These are phyloP conservation scores for Cairneyella variabilis DNA, from an alignment of 495 filamentous ascomycete genomes.

Conservation along the genomic window DNA sequence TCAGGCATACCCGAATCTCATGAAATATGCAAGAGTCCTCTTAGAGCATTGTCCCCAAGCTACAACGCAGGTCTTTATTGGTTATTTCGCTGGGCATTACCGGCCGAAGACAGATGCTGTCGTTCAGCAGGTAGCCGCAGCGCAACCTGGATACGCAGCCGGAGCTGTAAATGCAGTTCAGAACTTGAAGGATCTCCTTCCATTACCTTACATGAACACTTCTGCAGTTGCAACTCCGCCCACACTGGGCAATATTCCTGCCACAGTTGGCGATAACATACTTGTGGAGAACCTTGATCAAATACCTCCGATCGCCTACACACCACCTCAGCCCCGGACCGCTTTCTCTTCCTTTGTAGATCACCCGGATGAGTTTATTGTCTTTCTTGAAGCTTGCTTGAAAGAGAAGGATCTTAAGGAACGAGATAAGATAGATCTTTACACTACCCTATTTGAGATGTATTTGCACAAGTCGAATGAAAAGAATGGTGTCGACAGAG, in stretches of 20 bases:
- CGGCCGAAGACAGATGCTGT: constrained; percentile 63
- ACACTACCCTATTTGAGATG: constrained; percentile 96
- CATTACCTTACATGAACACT: constrained; percentile 77
- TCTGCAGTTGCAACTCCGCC: constrained; percentile 42
- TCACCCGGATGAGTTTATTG: constrained; percentile 83
- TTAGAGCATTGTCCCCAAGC: constrained; percentile 76
- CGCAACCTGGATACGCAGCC: constrained; percentile 42
- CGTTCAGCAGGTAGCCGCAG: constrained; percentile 35
- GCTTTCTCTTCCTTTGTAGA: constrained; percentile 97
- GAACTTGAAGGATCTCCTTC: constrained; percentile 77
- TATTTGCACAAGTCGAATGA: constrained; percentile 83
- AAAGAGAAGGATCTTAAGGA: constrained; percentile 62
- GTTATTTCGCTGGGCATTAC: constrained; percentile 88
- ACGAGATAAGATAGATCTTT: constrained; percentile 74
- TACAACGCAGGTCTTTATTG: constrained; percentile 82
- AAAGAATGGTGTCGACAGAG: constrained; percentile 65
- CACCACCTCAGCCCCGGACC: constrained; percentile 74
- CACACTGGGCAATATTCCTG: constrained; percentile 31
- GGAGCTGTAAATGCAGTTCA: constrained; percentile 69
- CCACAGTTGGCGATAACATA: constrained; percentile 33
- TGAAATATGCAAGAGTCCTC: constrained; percentile 91
- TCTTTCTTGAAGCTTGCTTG: constrained; percentile 83
- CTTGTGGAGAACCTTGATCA: constrained; percentile 36
- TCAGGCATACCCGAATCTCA: constrained; percentile 81
- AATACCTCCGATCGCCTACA: constrained; percentile 45